Percentiles rank a stretch among this genome's conserved stretches.
phyloP scores from a whole-genome alignment of 805 yeast genomes.

The Teunomyces tritomae region DNA sequence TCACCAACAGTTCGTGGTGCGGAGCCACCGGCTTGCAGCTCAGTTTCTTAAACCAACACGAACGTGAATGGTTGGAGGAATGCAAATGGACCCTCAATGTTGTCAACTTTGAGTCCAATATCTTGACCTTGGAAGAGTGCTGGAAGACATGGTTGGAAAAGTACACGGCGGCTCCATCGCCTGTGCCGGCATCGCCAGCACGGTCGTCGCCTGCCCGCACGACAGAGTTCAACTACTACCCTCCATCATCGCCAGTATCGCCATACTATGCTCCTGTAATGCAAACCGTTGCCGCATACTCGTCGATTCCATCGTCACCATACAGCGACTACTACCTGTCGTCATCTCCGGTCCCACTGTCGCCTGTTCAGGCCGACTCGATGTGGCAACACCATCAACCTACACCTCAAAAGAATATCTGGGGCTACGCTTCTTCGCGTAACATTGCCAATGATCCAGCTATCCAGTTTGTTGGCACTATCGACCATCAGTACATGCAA shows the following conservation, averaged over 20 bases:
- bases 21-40: slow-evolving; percentile 86
- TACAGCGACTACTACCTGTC: slow-evolving; percentile 11
- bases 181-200: slow-evolving; percentile 17
- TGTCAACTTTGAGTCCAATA: slow-evolving; percentile 36
- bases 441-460: slow-evolving; percentile 15
- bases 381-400: slow-evolving; percentile 7
- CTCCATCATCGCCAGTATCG: slow-evolving; percentile 22
- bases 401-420: slow-evolving; percentile 13
- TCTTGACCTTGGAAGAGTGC: slow-evolving; percentile 42
- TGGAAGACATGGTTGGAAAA: slow-evolving; percentile 45
- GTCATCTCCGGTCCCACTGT: slow-evolving; percentile 23
- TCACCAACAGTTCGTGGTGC: slow-evolving; percentile 92
- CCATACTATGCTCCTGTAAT: slow-evolving; percentile 16
- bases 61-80: slow-evolving; percentile 64
- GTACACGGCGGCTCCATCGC: slow-evolving; percentile 12
- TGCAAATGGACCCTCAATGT: slow-evolving; percentile 59
- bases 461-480: slow-evolving; percentile 18
- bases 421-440: slow-evolving; percentile 23
- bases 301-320: slow-evolving; percentile 2
- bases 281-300: slow-evolving; percentile 1
- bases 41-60: slow-evolving; percentile 58
- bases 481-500: slow-evolving; percentile 5
- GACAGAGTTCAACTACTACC: slow-evolving; percentile 12
- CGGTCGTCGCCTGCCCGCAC: slow-evolving; percentile 2
- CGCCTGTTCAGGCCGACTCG: slow-evolving; percentile 16